Conservation (phyloP, 805 yeast genomes). For the Pichia paraexigua region DNA sequence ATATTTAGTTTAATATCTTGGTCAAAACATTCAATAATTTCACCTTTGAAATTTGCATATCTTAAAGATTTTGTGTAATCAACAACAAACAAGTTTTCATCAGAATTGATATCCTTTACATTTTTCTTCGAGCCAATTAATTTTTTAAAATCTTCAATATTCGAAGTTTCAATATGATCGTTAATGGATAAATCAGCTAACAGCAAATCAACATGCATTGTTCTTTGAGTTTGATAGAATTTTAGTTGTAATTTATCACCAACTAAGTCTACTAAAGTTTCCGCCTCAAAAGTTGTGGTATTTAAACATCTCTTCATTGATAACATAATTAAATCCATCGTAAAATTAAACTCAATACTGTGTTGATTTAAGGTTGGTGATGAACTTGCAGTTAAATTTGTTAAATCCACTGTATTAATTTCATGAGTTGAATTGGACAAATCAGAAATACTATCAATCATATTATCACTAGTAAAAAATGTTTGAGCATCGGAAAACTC, state of each 20-base stretch:
- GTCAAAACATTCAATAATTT: constrained; percentile 61
- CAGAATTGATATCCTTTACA: constrained; percentile 25
- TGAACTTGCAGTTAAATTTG: neutral
- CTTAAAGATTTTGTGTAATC: constrained; percentile 53
- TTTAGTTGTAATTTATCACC: constrained; percentile 57
- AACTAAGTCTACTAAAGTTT: constrained; percentile 61
- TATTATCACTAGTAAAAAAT: neutral
- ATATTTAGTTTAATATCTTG: constrained; percentile 65
- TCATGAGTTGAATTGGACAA: neutral
- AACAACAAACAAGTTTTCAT: constrained; percentile 49
- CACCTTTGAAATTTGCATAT: constrained; percentile 44
- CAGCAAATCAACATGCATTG: constrained; percentile 56
- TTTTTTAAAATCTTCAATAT: constrained; percentile 55
- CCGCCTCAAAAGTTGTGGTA: constrained; percentile 50
- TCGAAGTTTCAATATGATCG: constrained; percentile 63
- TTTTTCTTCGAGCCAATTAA: constrained; percentile 57
- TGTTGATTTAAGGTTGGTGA: constrained; percentile 38
- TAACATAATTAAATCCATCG: constrained; percentile 54
- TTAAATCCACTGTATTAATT: neutral
- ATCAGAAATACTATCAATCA: neutral
- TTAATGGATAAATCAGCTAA: constrained; percentile 62
- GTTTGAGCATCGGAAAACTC: neutral
- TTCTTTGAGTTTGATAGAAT: constrained; percentile 51
- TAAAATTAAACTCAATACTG: constrained; percentile 62
- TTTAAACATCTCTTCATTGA: constrained; percentile 63